These are phyloP conservation scores for Cocos nucifera DNA, from an alignment of 176 grass and related monocot species.

Conservation along the genomic window DNA sequence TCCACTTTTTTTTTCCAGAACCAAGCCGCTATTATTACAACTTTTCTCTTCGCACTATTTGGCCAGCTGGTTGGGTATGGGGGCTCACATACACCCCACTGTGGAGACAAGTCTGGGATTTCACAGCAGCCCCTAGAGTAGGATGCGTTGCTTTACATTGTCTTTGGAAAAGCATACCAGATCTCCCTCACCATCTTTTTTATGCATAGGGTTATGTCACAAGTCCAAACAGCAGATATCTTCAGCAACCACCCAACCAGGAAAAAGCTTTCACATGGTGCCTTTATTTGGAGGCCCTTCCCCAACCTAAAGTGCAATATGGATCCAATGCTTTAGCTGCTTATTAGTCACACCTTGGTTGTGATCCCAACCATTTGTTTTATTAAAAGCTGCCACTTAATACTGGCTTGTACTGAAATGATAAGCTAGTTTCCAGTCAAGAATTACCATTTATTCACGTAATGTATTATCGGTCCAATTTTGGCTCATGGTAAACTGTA, in stretches of 20 bases:
- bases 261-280: background rate
- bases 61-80: background rate
- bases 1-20: too few relatives aligned
- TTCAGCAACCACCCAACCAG: background rate
- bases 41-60: background rate
- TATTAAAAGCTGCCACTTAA: too few relatives aligned
- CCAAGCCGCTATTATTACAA: too few relatives aligned
- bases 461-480: too few relatives aligned
- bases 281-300: background rate
- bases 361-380: too few relatives aligned
- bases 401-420: too few relatives aligned
- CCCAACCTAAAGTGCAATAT: background rate
- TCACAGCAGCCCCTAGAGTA: background rate
- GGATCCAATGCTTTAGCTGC: too few relatives aligned
- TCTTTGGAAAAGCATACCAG: background rate
- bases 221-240: background rate
- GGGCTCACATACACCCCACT: background rate
- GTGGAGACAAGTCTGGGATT: background rate
- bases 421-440: too few relatives aligned
- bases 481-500: too few relatives aligned
- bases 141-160: slow-evolving; percentile 2
- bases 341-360: too few relatives aligned
- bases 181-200: background rate
- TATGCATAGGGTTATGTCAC: too few relatives aligned
- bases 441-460: too few relatives aligned